These are phyloP conservation scores for Torulaspora maleeae DNA, from an alignment of 805 yeast genomes.

Conservation along the genomic window DNA sequence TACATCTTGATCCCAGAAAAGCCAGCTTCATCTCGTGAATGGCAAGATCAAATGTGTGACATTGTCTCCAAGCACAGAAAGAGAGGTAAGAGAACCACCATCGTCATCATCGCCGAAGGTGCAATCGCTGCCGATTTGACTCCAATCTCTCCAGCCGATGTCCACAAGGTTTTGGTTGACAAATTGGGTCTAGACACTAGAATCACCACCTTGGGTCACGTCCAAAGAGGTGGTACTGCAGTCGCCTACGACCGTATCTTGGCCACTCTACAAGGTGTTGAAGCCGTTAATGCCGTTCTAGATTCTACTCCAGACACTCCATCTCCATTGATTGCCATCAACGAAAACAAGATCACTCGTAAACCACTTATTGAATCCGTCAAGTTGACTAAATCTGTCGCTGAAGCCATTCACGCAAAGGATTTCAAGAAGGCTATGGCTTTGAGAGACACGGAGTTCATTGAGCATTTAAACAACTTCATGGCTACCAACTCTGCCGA, in stretches of 20 bases:
- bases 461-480: constrained; percentile 58
- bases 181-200: constrained; percentile 71
- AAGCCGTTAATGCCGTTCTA: constrained; percentile 70
- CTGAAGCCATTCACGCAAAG: constrained; percentile 58
- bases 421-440: constrained; percentile 68
- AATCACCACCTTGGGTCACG: constrained; percentile 73
- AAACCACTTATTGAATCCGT: constrained; percentile 72
- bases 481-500: constrained; percentile 64
- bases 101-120: constrained; percentile 80
- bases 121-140: constrained; percentile 66
- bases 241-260: constrained; percentile 67
- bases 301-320: constrained; percentile 66
- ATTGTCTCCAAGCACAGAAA: constrained; percentile 60
- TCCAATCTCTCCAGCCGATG: constrained; percentile 63
- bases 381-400: constrained; percentile 63
- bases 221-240: constrained; percentile 80
- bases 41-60: constrained; percentile 65
- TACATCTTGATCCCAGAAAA: constrained; percentile 76
- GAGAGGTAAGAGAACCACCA: constrained; percentile 72
- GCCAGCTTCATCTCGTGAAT: constrained; percentile 57
- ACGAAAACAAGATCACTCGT: constrained; percentile 65
- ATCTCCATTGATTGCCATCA: constrained; percentile 72
- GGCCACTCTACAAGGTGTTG: constrained; percentile 79
- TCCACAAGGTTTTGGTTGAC: constrained; percentile 58
- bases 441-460: constrained; percentile 65